Evolutionary conservation across 176 grass and related monocot genomes (phyloP), one percentile per base, ranked within the genome.

Genomic region (Coix lacrymajobi): DNA sequence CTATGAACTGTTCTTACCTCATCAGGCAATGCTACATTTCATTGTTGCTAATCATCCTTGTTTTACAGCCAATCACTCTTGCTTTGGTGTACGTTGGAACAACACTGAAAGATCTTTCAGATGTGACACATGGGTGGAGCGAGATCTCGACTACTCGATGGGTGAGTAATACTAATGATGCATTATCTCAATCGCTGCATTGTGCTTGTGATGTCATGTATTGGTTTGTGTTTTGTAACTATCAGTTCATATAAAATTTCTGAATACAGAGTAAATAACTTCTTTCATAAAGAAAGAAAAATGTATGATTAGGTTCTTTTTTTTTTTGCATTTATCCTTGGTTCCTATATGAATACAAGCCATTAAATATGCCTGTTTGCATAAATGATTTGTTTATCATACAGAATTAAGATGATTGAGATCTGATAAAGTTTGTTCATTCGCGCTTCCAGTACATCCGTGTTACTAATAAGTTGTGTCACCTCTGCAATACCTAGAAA

Each of bases 101-200:
- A 68, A 98, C 96, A 61, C 80, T 98, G 65, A 98, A 98, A 77
- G 96, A 98, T 93, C 96, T 98, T 77, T 90, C 96, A 56, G 96
- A 98, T 85, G 96, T 98, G 85, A 98, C 96, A 7, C 92, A 98
- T 95, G 91, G 93, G 74, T 98, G 96, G 96, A 90, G 92, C 17
- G 91, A 95, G 80, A 93, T 98, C 71, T 93, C 96, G 7, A 95
- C 92, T 57, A 82, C 96, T 86, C 91, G 96, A 87, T 92, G 89
- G 96, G 96, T 98, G 86, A 82, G 79, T 70, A 73, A 81, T 75
- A 82, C 76, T 70, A 60, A 79, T 75, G 67, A 57, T 33, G 30
- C 68, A 65, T 72, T 83, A 28, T 78, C 69, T 65, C 74, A 81
- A 67, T 75, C 10, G 24, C 8, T 82, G 34, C 17, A 26, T 73